Evolutionary conservation across 495 filamentous ascomycete genomes (phyloP).

Genomic region (Beverwykella pulmonaria): DNA sequence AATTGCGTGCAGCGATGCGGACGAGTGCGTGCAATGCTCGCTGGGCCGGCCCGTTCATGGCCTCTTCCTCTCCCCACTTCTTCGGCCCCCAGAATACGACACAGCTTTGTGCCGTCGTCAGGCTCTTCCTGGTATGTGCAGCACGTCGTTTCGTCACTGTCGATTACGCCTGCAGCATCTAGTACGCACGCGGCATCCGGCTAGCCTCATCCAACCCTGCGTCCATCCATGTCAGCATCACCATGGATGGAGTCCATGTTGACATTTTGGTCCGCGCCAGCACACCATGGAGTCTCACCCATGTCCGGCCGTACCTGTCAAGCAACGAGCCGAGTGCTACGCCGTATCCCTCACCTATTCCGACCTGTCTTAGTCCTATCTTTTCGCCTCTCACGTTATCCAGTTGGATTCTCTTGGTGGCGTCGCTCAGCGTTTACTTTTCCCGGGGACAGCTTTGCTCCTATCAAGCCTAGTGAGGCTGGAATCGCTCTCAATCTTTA

Average conservation of each 20-base stretch:
- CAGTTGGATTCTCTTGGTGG: background rate
- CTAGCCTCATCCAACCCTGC: constrained; percentile 20
- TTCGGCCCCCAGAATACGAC: constrained; percentile 3
- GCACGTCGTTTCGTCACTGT: background rate
- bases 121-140: background rate
- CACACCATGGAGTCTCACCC: constrained; percentile 10
- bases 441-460: constrained; percentile 12
- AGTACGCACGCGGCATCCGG: constrained; percentile 5
- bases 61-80: background rate
- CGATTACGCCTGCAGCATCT: constrained; percentile 18
- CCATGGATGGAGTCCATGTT: background rate
- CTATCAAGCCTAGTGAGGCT: constrained; percentile 32
- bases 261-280: constrained; percentile 9
- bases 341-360: constrained; percentile 22
- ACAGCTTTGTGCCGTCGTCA: background rate
- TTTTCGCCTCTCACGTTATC: constrained; percentile 31
- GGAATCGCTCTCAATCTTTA: constrained; percentile 1
- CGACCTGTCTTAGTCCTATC: constrained; percentile 11
- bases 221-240: constrained; percentile 23
- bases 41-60: background rate
- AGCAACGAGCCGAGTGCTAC: constrained; percentile 19
- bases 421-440: constrained; percentile 11
- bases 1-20: background rate
- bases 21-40: background rate
- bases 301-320: constrained; percentile 17